Conservation (phyloP, 352 stramenopile species). For the Phytophthora macrochlamydospora region DNA sequence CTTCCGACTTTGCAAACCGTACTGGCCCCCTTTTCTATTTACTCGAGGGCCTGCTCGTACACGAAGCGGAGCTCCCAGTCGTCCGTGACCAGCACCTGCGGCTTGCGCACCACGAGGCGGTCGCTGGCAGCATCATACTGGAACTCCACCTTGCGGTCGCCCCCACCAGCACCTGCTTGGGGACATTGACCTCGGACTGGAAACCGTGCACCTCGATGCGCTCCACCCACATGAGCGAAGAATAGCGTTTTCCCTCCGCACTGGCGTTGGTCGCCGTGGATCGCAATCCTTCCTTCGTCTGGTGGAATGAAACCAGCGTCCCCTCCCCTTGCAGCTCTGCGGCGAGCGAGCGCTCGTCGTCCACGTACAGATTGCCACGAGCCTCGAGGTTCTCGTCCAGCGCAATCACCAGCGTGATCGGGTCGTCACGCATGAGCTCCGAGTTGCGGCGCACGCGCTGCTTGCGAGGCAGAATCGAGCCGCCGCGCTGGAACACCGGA, state of each 20-base stretch:
- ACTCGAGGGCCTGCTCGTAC: constrained; percentile 41
- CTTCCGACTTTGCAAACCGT: not conserved
- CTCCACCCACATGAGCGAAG: constrained; percentile 74
- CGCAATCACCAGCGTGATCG: constrained; percentile 96
- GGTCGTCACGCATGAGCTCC: constrained; percentile 96
- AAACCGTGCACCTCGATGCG: constrained; percentile 85
- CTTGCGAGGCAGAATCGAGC: constrained; percentile 95
- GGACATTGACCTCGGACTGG: constrained; percentile 40
- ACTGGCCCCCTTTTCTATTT: constrained; percentile 8
- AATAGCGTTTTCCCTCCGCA: constrained; percentile 45
- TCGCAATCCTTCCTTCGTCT: constrained; percentile 45
- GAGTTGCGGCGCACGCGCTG: constrained; percentile 95
- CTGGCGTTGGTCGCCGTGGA: constrained; percentile 26
- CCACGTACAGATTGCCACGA: constrained; percentile 94
- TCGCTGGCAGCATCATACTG: constrained; percentile 68
- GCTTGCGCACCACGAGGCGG: constrained; percentile 87
- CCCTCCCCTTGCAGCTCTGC: constrained; percentile 55
- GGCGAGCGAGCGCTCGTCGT: constrained; percentile 94
- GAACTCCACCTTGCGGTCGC: constrained; percentile 55
- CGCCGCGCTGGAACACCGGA: constrained; percentile 96
- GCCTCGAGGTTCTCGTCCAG: constrained; percentile 87
- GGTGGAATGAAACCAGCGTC: constrained; percentile 52
- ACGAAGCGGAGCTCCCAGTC: constrained; percentile 75
- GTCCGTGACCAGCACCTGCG: constrained; percentile 65
- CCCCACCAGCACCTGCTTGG: constrained; percentile 53